phyloP scores from a whole-genome alignment of 1,139 yeast genomes.

The Lodderomyces margitis region DNA sequence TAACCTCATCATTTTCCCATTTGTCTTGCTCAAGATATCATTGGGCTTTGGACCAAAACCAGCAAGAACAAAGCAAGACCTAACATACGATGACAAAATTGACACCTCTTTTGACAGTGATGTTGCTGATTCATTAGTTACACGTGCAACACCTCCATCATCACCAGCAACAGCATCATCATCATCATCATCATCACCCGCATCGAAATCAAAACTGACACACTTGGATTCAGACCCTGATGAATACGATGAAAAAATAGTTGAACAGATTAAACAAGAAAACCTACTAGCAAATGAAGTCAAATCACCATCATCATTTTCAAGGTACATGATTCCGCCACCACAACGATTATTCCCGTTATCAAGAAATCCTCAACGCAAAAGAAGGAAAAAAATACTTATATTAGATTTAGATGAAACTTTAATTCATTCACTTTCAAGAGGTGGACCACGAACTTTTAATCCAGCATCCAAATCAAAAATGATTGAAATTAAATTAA shows the following conservation, averaged over 20 bases:
- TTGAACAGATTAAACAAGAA: constrained; percentile 43
- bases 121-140: constrained; percentile 12
- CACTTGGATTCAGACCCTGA: constrained; percentile 1
- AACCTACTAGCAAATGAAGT: constrained; percentile 43
- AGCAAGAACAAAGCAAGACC: background rate
- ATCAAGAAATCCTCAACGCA: constrained; percentile 39
- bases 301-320: constrained; percentile 57
- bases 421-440: constrained; percentile 80
- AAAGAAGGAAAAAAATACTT: constrained; percentile 57
- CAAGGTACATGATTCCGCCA: constrained; percentile 49
- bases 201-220: background rate
- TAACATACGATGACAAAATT: background rate
- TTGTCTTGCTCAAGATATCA: constrained; percentile 13
- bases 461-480: constrained; percentile 58
- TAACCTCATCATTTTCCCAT: constrained; percentile 22
- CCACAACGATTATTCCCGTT: constrained; percentile 47
- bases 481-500: constrained; percentile 82
- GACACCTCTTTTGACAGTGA: constrained; percentile 6
- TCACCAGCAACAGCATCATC: constrained; percentile 2
- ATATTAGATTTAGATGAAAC: constrained; percentile 93
- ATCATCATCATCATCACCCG: constrained; percentile 2
- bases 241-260: constrained; percentile 29
- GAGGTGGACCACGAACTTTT: constrained; percentile 50
- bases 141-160: constrained; percentile 8
- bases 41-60: constrained; percentile 10